Evolutionary conservation across 441 rosid species (phyloP).

Genomic region (Geranium incanum): DNA sequence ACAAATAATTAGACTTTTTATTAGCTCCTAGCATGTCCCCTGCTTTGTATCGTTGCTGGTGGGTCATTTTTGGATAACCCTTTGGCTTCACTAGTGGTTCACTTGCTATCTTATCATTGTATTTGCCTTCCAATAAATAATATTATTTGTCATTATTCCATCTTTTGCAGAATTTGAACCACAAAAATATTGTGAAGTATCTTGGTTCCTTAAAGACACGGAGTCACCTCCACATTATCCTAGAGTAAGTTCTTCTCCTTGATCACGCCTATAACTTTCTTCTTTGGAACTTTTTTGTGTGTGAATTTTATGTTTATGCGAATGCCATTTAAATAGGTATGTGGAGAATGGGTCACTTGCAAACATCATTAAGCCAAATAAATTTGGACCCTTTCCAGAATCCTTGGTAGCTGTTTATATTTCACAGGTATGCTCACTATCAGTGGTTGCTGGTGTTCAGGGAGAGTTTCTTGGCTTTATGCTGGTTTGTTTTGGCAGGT

Average conservation of each 20-base stretch:
- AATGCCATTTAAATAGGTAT: slow-evolving; percentile 47
- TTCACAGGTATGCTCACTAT: slow-evolving; percentile 61
- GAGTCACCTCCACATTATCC: slow-evolving; percentile 93
- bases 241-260: slow-evolving; percentile 30
- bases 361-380: slow-evolving; percentile 95
- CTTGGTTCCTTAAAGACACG: slow-evolving; percentile 91
- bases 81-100: background rate
- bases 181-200: slow-evolving; percentile 95
- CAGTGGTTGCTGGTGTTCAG: background rate
- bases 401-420: slow-evolving; percentile 93
- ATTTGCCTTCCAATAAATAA: background rate
- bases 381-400: slow-evolving; percentile 98
- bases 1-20: too few species aligned
- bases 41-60: background rate
- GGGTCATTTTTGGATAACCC: background rate
- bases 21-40: background rate
- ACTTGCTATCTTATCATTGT: background rate
- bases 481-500: slow-evolving; percentile 40
- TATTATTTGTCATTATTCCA: slow-evolving; percentile 1
- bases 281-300: background rate
- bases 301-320: background rate
- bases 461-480: background rate
- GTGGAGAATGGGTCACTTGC: slow-evolving; percentile 99
- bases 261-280: background rate
- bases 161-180: slow-evolving; percentile 78